Evolutionary conservation across 1,139 yeast genomes (phyloP), one percentile per base, ranked within the genome.

Genomic region (Yamadazyma aaseri): DNA sequence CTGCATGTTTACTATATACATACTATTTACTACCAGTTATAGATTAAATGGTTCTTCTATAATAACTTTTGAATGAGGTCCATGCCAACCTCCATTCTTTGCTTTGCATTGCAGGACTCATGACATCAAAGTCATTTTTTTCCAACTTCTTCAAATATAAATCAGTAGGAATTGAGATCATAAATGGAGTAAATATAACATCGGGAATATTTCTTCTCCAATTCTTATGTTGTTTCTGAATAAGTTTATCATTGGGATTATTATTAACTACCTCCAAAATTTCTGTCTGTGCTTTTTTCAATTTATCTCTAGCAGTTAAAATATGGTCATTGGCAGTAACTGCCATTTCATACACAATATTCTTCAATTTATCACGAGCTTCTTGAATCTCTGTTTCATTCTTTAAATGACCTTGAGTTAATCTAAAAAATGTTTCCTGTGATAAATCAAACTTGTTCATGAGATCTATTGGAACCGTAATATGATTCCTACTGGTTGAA

Each of bases 261-360:
- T 45, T 39, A 1, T 28, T 30, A 3, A 69, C 56, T 2, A 65
- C 42, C 3, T 53, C 47, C 6, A 43, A 27, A 13, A 74, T 65
- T 18, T 65, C 65, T 2, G 45, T 44, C 36, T 60, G 63, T 12
- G 73, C 53, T 30, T 63, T 54, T 1, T 48, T 39, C 13, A 83
- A 55, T 46, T 83, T 77, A 11, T 65, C 55, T 35, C 83, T 61
- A 1, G 95, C 90, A 1, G 89, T 66, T 6, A 86, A 56, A 11
- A 86, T 56, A 55, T 86, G 95, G 55, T 86, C 96, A 58, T 86
- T 86, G 2, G 95, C 94, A 1, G 74, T 62, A 2, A 82, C 74
- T 1, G 95, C 86, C 1, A 84, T 75, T 33, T 81, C 87, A 49
- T 74, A 86, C 0, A 84, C 70, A 8, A 80, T 77, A 49, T 81